Percentiles rank a stretch among this genome's conserved stretches.
Evolutionary conservation across 116 monocot genomes (phyloP).

Genomic region (Trichopus zeylanicus): DNA sequence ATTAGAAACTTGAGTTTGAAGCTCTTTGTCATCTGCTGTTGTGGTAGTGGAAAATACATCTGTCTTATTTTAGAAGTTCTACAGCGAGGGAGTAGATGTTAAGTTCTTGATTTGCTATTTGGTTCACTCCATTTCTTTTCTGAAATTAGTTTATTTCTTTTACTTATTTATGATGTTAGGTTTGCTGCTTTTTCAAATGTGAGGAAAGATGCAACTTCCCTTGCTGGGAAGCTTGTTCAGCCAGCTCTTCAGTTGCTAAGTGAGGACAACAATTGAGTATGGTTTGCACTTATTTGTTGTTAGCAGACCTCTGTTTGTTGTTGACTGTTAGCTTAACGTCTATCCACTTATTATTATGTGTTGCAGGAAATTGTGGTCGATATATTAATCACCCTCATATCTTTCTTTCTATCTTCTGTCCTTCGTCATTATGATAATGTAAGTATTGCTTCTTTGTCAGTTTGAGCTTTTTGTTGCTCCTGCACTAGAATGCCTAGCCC

Average conservation of each 20-base stretch:
- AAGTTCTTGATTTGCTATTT: too few species aligned
- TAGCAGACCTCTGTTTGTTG: neutral
- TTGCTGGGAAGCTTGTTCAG: conserved; percentile 50
- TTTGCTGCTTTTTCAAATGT: conserved; percentile 43
- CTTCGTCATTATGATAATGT: conserved; percentile 68
- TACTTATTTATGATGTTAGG: conserved; percentile 22
- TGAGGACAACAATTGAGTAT: conserved; percentile 32
- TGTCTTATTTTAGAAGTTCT: too few species aligned
- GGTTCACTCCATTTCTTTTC: too few species aligned
- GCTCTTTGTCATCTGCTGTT: too few species aligned
- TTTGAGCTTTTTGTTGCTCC: neutral
- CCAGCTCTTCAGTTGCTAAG: conserved; percentile 49
- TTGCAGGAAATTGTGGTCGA: conserved; percentile 51
- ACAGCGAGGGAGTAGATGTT: too few species aligned
- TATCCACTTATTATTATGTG: neutral
- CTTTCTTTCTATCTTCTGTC: conserved; percentile 56
- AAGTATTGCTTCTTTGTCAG: conserved; percentile 4
- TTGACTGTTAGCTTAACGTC: neutral
- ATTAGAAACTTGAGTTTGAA: too few species aligned
- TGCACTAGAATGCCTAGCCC: neutral
- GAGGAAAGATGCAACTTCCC: conserved; percentile 71
- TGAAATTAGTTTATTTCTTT: neutral
- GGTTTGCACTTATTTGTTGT: conserved; percentile 22
- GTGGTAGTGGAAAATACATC: too few species aligned
- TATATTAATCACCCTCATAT: conserved; percentile 46